A percentile compares a stretch with the other conserved stretches of the same genome.
phyloP scores from a whole-genome alignment of 768 basidiomycete genomes.

The Xerocomellus intermedius region DNA sequence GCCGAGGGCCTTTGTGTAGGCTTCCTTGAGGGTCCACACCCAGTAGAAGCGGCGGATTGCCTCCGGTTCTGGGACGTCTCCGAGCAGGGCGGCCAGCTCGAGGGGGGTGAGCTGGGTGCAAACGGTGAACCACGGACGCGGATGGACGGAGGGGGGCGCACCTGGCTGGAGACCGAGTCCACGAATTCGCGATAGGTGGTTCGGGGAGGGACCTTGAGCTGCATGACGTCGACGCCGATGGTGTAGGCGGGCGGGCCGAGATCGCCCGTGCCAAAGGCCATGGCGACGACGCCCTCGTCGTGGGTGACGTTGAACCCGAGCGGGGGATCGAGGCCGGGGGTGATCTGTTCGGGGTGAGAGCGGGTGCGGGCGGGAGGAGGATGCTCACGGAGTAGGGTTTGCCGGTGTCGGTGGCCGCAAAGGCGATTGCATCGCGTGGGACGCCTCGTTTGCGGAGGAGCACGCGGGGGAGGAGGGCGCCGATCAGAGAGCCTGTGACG shows the following conservation, averaged over 20 bases:
- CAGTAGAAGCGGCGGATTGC: constrained; percentile 68
- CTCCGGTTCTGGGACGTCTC: constrained; percentile 45
- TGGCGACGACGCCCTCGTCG: constrained; percentile 69
- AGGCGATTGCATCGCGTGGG: constrained; percentile 43
- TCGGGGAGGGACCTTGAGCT: constrained; percentile 58
- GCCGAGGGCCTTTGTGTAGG: constrained; percentile 87
- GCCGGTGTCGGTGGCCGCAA: constrained; percentile 57
- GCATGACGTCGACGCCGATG: constrained; percentile 83
- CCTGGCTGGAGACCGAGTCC: constrained; percentile 64
- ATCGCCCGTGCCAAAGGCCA: constrained; percentile 50
- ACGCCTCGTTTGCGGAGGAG: constrained; percentile 61
- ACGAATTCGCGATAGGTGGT: constrained; percentile 61
- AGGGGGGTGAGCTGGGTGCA: constrained; percentile 38
- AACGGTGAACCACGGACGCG: constrained; percentile 8
- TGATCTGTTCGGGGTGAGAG: constrained; percentile 36
- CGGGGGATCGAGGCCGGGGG: constrained; percentile 45
- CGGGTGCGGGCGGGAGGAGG: neutral
- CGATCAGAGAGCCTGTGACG: constrained; percentile 68
- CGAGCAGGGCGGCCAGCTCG: constrained; percentile 35
- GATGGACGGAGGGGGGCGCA: constrained; percentile 21
- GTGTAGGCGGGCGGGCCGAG: constrained; percentile 55
- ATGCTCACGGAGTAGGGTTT: constrained; percentile 75
- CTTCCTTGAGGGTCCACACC: constrained; percentile 91
- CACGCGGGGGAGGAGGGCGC: constrained; percentile 67
- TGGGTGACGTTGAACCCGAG: constrained; percentile 82